phyloP scores from a whole-genome alignment of 2,329 filamentous ascomycete species.

The Phaeosphaeria sp. region DNA sequence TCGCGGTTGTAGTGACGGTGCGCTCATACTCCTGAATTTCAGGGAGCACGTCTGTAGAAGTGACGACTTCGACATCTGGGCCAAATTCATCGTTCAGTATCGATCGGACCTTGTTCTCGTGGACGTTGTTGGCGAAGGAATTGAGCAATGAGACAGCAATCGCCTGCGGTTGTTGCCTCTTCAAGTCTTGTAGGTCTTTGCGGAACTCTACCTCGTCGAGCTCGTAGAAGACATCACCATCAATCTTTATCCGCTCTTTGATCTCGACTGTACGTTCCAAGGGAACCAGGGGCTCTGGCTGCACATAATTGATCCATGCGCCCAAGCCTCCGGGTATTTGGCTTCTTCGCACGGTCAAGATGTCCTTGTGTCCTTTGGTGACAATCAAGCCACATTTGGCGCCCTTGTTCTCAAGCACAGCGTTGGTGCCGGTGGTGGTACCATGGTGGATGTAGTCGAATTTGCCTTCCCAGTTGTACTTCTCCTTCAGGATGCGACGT shows the following conservation, averaged over 20 bases:
- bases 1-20: constrained; percentile 57
- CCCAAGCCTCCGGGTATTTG: constrained; percentile 61
- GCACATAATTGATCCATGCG: constrained; percentile 58
- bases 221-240: constrained; percentile 50
- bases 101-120: constrained; percentile 51
- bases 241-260: constrained; percentile 53
- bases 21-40: constrained; percentile 60
- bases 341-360: constrained; percentile 55
- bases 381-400: constrained; percentile 57
- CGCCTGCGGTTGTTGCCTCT: constrained; percentile 52
- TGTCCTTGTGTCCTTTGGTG: constrained; percentile 59
- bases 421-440: constrained; percentile 59
- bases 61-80: constrained; percentile 52
- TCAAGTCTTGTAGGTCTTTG: constrained; percentile 47
- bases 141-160: constrained; percentile 58
- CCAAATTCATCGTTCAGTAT: constrained; percentile 55
- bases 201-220: constrained; percentile 52
- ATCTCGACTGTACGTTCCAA: constrained; percentile 57
- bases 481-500: constrained; percentile 47
- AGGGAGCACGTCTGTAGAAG: constrained; percentile 55
- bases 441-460: constrained; percentile 60
- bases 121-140: constrained; percentile 53
- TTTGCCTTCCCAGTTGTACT: constrained; percentile 52
- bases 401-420: constrained; percentile 59
- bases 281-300: constrained; percentile 58